Percentiles rank a stretch among this genome's conserved stretches.
Conservation (phyloP, 2,329 filamentous ascomycete species). For the Alternaria hordeiaustralica region DNA sequence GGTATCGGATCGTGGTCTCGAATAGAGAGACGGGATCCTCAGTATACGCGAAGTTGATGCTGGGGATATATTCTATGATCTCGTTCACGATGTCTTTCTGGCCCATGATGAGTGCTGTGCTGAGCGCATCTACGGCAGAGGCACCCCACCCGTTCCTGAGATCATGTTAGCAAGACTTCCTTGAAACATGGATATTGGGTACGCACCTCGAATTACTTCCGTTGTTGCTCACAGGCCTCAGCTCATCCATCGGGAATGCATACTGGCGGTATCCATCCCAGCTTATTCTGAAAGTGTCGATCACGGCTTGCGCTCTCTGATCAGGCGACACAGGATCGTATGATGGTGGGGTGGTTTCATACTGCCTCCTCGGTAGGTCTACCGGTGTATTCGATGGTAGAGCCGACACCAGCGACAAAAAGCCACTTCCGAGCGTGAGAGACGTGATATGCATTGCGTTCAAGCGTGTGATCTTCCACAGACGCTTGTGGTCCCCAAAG, state of each 20-base stretch:
- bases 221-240: conserved; percentile 70
- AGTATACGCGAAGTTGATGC: conserved; percentile 73
- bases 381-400: conserved; percentile 19
- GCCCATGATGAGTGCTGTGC: conserved; percentile 79
- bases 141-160: conserved; percentile 83
- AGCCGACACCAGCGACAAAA: conserved; percentile 14
- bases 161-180: neutral
- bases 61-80: conserved; percentile 74
- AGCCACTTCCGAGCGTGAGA: neutral
- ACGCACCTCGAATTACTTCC: conserved; percentile 73
- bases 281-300: conserved; percentile 42
- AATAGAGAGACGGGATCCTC: conserved; percentile 72
- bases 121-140: conserved; percentile 79
- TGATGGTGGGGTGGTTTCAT: conserved; percentile 11
- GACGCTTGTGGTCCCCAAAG: neutral
- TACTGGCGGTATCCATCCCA: conserved; percentile 67
- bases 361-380: conserved; percentile 18
- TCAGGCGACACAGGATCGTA: conserved; percentile 11
- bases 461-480: neutral
- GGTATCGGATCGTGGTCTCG: conserved; percentile 88
- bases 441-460: neutral
- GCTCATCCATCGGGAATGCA: conserved; percentile 79
- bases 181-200: neutral
- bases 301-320: conserved; percentile 40
- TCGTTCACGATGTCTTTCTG: conserved; percentile 70